Evolutionary conservation across 768 basidiomycete genomes (phyloP), one percentile per base, ranked within the genome.

Genomic region (Russula earlei): DNA sequence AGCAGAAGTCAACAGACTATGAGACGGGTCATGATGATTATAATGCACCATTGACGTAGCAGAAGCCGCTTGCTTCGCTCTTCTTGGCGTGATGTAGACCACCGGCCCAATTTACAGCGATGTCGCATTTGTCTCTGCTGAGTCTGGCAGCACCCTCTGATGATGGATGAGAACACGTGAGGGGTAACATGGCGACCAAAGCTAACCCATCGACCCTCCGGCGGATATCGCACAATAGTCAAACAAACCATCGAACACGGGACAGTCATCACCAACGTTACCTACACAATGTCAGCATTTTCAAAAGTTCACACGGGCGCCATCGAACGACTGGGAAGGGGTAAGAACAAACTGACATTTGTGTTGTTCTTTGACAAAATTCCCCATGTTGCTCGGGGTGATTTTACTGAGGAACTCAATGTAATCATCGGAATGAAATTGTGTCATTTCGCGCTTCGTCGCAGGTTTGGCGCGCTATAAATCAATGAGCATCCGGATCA

Each of bases 221-320:
- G 96, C 96, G 11, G 96, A 98, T 64, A 99, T 99, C 3, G 95
- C 94, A 67, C 96, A 97, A 68, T 97, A 99, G 64, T 99, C 96
- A 68, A 99, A 99, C 44, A 99, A 73, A 0, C 96, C 96, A 63
- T 99, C 96, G 63, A 99, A 99, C 33, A 98, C 92, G 2, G 96
- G 96, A 70, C 95, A 97, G 69, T 99, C 96, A 64, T 99, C 96
- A 33, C 95, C 96, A 20, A 98, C 93, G 60, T 97, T 97, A 70
- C 95, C 93, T 96, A 61, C 38, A 51, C 27, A 22, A 41, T 50
- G 38, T 42, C 51, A 46, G 25, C 2, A 47, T 2, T 20, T 36
- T 38, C 14, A 43, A 10, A 4, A 19, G 5, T 36, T 38, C 14
- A 43, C 12, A 4, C 20, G 5, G 22, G 24, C 33, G 40, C 57